Percentiles rank a stretch among this genome's conserved stretches.
These are phyloP conservation scores for Dipodascopsis tothii DNA, from an alignment of 805 yeast species.

Conservation along the genomic window DNA sequence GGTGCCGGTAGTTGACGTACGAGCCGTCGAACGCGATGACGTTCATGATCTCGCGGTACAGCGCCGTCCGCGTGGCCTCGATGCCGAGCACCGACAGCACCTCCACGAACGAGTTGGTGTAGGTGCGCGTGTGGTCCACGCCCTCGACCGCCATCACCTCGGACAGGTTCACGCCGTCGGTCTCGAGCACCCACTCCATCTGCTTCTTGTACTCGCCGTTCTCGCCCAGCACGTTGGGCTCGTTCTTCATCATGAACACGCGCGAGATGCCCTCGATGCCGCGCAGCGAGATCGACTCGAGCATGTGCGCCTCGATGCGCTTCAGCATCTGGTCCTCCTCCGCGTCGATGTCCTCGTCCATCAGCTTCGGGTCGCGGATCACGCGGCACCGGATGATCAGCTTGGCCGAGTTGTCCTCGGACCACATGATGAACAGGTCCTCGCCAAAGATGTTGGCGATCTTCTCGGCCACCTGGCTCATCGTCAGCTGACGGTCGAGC, in stretches of 20 bases:
- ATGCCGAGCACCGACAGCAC: slow-evolving; percentile 91
- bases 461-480: slow-evolving; percentile 96
- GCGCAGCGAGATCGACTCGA: slow-evolving; percentile 86
- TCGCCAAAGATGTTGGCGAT: slow-evolving; percentile 88
- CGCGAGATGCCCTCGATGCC: slow-evolving; percentile 93
- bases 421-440: slow-evolving; percentile 95
- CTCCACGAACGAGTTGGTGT: slow-evolving; percentile 95
- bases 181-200: slow-evolving; percentile 97
- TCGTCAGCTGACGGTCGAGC: slow-evolving; percentile 94
- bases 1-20: slow-evolving; percentile 94
- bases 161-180: slow-evolving; percentile 94
- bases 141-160: slow-evolving; percentile 94
- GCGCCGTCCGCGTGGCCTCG: slow-evolving; percentile 93
- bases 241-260: slow-evolving; percentile 53
- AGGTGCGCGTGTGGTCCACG: slow-evolving; percentile 82
- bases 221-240: slow-evolving; percentile 40
- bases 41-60: slow-evolving; percentile 88
- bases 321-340: slow-evolving; percentile 96
- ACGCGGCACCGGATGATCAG: slow-evolving; percentile 97
- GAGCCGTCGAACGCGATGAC: slow-evolving; percentile 99
- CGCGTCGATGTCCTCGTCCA: slow-evolving; percentile 81
- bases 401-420: slow-evolving; percentile 97
- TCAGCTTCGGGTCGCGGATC: slow-evolving; percentile 86
- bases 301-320: slow-evolving; percentile 91
- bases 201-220: slow-evolving; percentile 82